Evolutionary conservation across 495 filamentous ascomycete genomes (phyloP).

Genomic region (Podospora pseudoanserina): DNA sequence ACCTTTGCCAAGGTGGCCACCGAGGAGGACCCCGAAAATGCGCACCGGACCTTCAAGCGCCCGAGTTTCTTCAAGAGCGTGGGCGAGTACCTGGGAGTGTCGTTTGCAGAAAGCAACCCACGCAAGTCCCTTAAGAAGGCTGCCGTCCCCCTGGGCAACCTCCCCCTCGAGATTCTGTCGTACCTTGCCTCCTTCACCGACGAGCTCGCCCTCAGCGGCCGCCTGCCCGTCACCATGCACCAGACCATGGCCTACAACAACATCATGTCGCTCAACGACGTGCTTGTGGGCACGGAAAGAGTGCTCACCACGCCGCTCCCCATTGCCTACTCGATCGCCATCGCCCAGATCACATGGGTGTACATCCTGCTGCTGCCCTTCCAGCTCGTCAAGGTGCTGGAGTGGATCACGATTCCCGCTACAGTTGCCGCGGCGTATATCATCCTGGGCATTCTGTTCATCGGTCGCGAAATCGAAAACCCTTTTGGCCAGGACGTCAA

Average conservation of each 20-base stretch:
- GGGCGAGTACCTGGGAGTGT: conserved; percentile 68
- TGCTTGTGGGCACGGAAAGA: conserved; percentile 69
- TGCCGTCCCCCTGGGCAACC: conserved; percentile 61
- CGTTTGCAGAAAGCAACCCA: conserved; percentile 69
- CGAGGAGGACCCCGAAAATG: conserved; percentile 43
- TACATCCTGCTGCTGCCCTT: conserved; percentile 82
- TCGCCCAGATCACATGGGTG: conserved; percentile 82
- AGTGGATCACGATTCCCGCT: conserved; percentile 81
- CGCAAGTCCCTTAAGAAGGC: conserved; percentile 66
- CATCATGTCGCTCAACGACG: conserved; percentile 64
- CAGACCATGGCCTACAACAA: conserved; percentile 50
- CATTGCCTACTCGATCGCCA: conserved; percentile 79
- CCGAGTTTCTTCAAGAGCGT: conserved; percentile 57
- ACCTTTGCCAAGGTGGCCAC: conserved; percentile 70
- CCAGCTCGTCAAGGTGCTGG: conserved; percentile 59
- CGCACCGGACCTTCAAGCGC: conserved; percentile 30
- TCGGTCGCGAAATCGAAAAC: conserved; percentile 84
- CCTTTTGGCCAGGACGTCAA: conserved; percentile 87
- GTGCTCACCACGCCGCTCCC: conserved; percentile 83
- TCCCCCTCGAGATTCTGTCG: conserved; percentile 73
- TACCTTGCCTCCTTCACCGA: conserved; percentile 67
- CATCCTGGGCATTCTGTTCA: conserved; percentile 82
- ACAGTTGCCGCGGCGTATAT: conserved; percentile 79
- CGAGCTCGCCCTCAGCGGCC: conserved; percentile 49
- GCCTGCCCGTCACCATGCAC: conserved; percentile 50